phyloP scores from a whole-genome alignment of 1,139 yeast genomes.

The Hansenula sp. region DNA sequence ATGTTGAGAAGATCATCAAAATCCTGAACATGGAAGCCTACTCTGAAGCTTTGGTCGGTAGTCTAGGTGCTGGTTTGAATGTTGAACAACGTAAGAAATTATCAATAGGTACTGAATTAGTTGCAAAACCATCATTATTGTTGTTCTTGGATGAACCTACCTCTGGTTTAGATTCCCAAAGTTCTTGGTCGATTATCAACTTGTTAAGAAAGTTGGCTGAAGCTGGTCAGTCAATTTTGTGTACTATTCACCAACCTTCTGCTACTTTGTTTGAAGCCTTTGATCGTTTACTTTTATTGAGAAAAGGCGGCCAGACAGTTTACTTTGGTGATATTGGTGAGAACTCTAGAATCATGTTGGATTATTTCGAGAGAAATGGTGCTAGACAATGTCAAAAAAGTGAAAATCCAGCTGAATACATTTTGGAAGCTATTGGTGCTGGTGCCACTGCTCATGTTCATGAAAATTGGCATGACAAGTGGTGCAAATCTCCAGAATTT shows the following conservation, averaged over 20 bases:
- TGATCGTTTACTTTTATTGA: conserved; percentile 35
- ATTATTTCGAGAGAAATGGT: conserved; percentile 49
- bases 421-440: conserved; percentile 58
- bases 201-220: conserved; percentile 40
- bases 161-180: conserved; percentile 53
- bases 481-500: conserved; percentile 35
- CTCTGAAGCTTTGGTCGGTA: conserved; percentile 49
- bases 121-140: conserved; percentile 46
- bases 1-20: conserved; percentile 43
- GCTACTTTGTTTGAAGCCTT: conserved; percentile 47
- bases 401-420: conserved; percentile 62
- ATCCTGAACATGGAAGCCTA: conserved; percentile 43
- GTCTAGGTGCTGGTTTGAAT: conserved; percentile 46
- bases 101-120: conserved; percentile 54
- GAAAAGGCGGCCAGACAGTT: conserved; percentile 48
- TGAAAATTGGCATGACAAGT: conserved; percentile 42
- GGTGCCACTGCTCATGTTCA: conserved; percentile 45
- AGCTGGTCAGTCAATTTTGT: conserved; percentile 51
- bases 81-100: conserved; percentile 62
- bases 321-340: conserved; percentile 59
- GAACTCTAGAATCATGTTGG: conserved; percentile 39
- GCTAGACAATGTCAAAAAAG: conserved; percentile 35
- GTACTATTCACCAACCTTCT: conserved; percentile 59
- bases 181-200: conserved; percentile 49
- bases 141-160: conserved; percentile 52